A percentile compares a stretch with the other conserved stretches of the same genome.
These are phyloP conservation scores for Dothistroma septosporum DNA, from an alignment of 2,329 filamentous ascomycete genomes.

Conservation along the genomic window DNA sequence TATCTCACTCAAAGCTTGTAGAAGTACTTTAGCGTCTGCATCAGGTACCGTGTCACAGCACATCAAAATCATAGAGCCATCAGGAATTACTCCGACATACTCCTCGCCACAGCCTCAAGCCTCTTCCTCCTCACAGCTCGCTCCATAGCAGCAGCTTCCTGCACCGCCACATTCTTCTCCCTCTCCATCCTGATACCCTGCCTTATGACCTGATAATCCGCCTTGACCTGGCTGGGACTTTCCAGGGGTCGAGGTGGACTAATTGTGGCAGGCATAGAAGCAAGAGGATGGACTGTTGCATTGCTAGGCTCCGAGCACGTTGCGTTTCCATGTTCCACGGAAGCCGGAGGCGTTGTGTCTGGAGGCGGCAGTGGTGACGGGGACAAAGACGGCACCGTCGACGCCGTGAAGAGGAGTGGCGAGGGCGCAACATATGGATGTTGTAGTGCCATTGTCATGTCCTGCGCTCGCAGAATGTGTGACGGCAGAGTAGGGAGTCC, in stretches of 20 bases:
- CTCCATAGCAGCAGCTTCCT: constrained; percentile 24
- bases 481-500: constrained; percentile 13
- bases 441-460: constrained; percentile 3
- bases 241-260: not conserved
- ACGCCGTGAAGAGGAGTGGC: constrained; percentile 15
- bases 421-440: not conserved
- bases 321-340: not conserved
- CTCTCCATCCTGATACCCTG: constrained; percentile 20
- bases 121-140: constrained; percentile 17
- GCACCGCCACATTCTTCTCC: constrained; percentile 19
- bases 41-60: not conserved
- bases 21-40: not conserved
- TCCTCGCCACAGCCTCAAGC: constrained; percentile 6
- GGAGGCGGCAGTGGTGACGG: not conserved
- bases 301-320: not conserved
- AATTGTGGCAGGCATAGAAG: not conserved
- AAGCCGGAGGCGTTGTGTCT: not conserved
- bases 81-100: not conserved
- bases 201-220: constrained; percentile 11
- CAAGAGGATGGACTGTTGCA: not conserved
- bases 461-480: constrained; percentile 12
- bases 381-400: constrained; percentile 8
- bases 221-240: not conserved
- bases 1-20: constrained; percentile 7
- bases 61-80: not conserved